A percentile compares a stretch with the other conserved stretches of the same genome.
Evolutionary conservation across 2,329 filamentous ascomycete genomes (phyloP).

Genomic region (Fusarium kyushuense): DNA sequence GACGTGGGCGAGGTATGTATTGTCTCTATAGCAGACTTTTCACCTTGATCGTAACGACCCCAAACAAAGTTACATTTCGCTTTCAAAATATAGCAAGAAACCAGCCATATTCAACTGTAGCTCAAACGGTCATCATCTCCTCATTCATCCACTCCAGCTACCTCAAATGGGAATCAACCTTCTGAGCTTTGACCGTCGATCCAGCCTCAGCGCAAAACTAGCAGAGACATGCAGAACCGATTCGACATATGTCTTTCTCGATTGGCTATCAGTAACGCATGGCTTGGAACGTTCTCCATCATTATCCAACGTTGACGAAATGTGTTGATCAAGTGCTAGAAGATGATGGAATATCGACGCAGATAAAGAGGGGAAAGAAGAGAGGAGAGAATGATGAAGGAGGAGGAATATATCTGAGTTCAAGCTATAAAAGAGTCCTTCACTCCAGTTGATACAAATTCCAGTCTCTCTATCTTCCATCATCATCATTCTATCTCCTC

Average conservation of each 20-base stretch:
- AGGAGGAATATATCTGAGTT: neutral
- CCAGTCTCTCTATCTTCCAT: neutral
- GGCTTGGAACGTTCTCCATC: neutral
- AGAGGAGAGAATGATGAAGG: neutral
- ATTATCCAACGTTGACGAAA: neutral
- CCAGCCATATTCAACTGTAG: neutral
- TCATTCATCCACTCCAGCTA: neutral
- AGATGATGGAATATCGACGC: neutral
- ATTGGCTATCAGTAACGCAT: neutral
- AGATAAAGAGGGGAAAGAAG: fast-evolving
- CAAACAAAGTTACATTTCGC: too few species aligned
- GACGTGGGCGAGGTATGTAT: too few species aligned
- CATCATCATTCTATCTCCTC: neutral
- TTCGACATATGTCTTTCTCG: neutral
- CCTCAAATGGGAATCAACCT: neutral
- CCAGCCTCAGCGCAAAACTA: neutral
- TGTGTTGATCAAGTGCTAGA: neutral
- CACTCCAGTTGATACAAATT: fast-evolving
- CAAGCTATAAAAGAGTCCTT: conserved; percentile 1
- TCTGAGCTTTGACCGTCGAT: neutral
- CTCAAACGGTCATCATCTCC: neutral
- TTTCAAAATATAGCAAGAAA: too few species aligned
- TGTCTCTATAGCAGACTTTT: too few species aligned
- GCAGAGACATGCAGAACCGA: conserved; percentile 1
- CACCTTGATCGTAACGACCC: too few species aligned